phyloP scores from a whole-genome alignment of 1,284 basidiomycete genomes.

The Ceratobasidium sp. region DNA sequence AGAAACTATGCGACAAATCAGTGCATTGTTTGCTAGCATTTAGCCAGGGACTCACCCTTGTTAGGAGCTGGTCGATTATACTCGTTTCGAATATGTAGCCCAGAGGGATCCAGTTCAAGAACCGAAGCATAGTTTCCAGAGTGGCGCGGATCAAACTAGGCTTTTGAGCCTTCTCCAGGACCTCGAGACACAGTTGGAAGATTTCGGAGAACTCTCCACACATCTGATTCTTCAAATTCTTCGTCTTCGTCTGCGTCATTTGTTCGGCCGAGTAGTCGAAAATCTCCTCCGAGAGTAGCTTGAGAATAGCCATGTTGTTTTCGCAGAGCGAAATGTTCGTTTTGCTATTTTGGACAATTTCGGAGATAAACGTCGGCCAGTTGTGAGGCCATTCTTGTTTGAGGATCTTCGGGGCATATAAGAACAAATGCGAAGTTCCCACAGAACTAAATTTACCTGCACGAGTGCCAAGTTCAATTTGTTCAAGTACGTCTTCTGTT shows the following conservation, averaged over 20 bases:
- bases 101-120: slow-evolving; percentile 99
- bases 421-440: slow-evolving; percentile 23
- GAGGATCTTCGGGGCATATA: slow-evolving; percentile 73
- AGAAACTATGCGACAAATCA: slow-evolving; percentile 75
- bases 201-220: slow-evolving; percentile 97
- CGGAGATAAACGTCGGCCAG: slow-evolving; percentile 98
- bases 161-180: slow-evolving; percentile 98
- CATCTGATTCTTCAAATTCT: slow-evolving; percentile 97
- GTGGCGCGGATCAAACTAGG: slow-evolving; percentile 95
- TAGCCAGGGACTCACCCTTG: slow-evolving; percentile 69
- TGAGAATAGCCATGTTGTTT: slow-evolving; percentile 99
- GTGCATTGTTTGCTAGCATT: slow-evolving; percentile 24
- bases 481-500: slow-evolving; percentile 94
- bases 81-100: slow-evolving; percentile 99
- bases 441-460: slow-evolving; percentile 67
- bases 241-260: slow-evolving; percentile 98
- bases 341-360: slow-evolving; percentile 97
- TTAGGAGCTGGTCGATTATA: slow-evolving; percentile 93
- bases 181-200: slow-evolving; percentile 95
- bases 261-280: slow-evolving; percentile 99
- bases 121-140: slow-evolving; percentile 93
- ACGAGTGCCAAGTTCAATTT: slow-evolving; percentile 98
- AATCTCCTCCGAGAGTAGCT: slow-evolving; percentile 97
- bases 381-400: slow-evolving; percentile 99
- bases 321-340: slow-evolving; percentile 97